phyloP scores from a whole-genome alignment of 495 filamentous ascomycete genomes.

The Echria macrotheca region DNA sequence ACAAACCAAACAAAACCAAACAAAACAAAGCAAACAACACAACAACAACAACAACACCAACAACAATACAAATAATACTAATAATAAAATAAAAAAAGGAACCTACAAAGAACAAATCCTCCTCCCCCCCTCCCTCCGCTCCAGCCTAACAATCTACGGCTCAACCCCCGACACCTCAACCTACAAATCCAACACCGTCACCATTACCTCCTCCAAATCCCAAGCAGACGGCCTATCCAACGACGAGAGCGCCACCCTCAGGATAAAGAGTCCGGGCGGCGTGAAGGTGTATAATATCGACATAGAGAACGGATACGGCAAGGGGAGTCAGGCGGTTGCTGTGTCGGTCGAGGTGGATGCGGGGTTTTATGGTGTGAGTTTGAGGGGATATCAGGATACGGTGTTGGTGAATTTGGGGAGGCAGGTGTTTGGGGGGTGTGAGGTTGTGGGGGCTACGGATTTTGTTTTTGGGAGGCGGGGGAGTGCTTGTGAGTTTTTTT shows the following conservation, averaged over 20 bases:
- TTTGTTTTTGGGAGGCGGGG: slow-evolving; percentile 63
- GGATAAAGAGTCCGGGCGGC: slow-evolving; percentile 45
- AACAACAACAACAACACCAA: too few relatives aligned
- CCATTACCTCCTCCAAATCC: slow-evolving; percentile 44
- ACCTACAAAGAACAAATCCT: slow-evolving; percentile 40
- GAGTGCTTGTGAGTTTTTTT: too few relatives aligned
- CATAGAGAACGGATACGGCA: slow-evolving; percentile 50
- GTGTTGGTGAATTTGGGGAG: slow-evolving; percentile 52
- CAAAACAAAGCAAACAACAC: too few relatives aligned
- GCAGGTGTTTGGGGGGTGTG: slow-evolving; percentile 51
- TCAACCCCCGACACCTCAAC: slow-evolving; percentile 51
- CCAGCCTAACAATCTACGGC: slow-evolving; percentile 55
- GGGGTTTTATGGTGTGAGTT: slow-evolving; percentile 54
- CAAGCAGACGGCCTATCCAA: slow-evolving; percentile 39
- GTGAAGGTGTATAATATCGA: slow-evolving; percentile 61
- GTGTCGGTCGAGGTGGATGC: slow-evolving; percentile 49
- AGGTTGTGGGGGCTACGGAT: slow-evolving; percentile 57
- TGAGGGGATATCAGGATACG: slow-evolving; percentile 60
- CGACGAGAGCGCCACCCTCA: slow-evolving; percentile 49
- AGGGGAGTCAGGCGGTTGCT: slow-evolving; percentile 55
- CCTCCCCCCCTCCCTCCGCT: slow-evolving; percentile 38
- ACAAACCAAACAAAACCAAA: too few relatives aligned
- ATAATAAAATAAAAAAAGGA: too few relatives aligned
- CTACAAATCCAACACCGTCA: slow-evolving; percentile 55
- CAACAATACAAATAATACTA: too few relatives aligned